Evolutionary conservation across 2,329 filamentous ascomycete species (phyloP).

Genomic region (Sclerotinia sclerotiorum): DNA sequence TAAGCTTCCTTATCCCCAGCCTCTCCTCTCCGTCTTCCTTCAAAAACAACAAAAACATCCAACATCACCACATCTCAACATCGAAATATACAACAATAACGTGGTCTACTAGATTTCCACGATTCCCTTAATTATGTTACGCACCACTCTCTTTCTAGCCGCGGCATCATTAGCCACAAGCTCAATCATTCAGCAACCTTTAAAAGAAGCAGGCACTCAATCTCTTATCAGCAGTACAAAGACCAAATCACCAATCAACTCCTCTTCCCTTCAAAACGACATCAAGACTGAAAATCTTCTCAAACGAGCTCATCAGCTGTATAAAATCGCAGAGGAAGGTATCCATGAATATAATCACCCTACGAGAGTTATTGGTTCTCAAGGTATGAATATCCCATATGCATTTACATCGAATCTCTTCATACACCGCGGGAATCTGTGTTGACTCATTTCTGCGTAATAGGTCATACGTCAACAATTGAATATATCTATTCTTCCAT

Average conservation of each 20-base stretch:
- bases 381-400: conserved; percentile 48
- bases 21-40: neutral
- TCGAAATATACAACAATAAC: conserved; percentile 5
- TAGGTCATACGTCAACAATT: conserved; percentile 64
- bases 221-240: conserved; percentile 32
- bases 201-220: conserved; percentile 29
- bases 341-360: conserved; percentile 64
- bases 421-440: too few species aligned
- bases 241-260: conserved; percentile 45
- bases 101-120: neutral
- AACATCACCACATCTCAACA: neutral
- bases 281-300: conserved; percentile 59
- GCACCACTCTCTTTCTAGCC: conserved; percentile 12
- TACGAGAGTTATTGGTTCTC: conserved; percentile 68
- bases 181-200: conserved; percentile 29
- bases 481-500: conserved; percentile 61
- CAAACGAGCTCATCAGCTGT: conserved; percentile 60
- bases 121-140: conserved; percentile 18
- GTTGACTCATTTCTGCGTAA: conserved; percentile 33
- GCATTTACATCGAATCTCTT: neutral
- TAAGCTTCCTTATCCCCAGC: conserved; percentile 8
- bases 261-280: conserved; percentile 54
- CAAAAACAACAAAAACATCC: neutral
- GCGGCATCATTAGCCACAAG: conserved; percentile 27
- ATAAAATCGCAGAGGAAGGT: conserved; percentile 58